Conservation (phyloP, 2,329 filamentous ascomycete species). For the Hypoxylon sp. region DNA sequence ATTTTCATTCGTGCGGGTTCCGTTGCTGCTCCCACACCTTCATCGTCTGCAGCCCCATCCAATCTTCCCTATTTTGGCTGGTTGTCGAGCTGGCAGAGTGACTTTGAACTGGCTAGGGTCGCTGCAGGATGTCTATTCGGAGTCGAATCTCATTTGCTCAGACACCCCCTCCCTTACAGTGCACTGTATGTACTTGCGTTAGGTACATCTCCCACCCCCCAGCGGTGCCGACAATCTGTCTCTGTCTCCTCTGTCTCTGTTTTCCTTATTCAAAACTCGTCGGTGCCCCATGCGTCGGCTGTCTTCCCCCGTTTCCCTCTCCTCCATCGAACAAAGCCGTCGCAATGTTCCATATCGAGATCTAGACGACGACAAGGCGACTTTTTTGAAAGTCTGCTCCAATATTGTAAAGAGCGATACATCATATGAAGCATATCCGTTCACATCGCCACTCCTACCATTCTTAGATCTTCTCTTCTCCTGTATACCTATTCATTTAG, state of each 20-base stretch:
- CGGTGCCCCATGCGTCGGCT: constrained; percentile 49
- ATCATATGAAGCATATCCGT: background rate
- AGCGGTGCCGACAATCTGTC: constrained; percentile 31
- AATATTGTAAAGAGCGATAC: constrained; percentile 47
- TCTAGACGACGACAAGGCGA: constrained; percentile 65
- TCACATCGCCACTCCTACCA: constrained; percentile 27
- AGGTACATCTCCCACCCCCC: constrained; percentile 20
- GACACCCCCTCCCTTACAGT: constrained; percentile 26
- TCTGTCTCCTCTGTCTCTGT: constrained; percentile 37
- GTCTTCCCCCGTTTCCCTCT: constrained; percentile 53
- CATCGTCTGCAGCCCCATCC: background rate
- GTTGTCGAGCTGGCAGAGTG: constrained; percentile 19
- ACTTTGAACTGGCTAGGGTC: constrained; percentile 6
- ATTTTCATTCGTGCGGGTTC: constrained; percentile 12
- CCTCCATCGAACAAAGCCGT: constrained; percentile 63
- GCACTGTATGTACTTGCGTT: background rate
- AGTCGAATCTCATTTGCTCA: constrained; percentile 22
- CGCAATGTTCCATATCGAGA: constrained; percentile 66
- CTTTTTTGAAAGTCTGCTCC: constrained; percentile 66
- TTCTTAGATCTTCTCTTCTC: constrained; percentile 13
- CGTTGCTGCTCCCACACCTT: constrained; percentile 13
- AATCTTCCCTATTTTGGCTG: constrained; percentile 29
- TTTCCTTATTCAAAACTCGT: constrained; percentile 52
- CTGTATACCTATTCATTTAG: constrained; percentile 41
- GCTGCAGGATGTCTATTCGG: constrained; percentile 19